Base-by-base conservation (phyloP, 2,329 filamentous ascomycete genomes). In the Fusarium robinianum region DNA sequence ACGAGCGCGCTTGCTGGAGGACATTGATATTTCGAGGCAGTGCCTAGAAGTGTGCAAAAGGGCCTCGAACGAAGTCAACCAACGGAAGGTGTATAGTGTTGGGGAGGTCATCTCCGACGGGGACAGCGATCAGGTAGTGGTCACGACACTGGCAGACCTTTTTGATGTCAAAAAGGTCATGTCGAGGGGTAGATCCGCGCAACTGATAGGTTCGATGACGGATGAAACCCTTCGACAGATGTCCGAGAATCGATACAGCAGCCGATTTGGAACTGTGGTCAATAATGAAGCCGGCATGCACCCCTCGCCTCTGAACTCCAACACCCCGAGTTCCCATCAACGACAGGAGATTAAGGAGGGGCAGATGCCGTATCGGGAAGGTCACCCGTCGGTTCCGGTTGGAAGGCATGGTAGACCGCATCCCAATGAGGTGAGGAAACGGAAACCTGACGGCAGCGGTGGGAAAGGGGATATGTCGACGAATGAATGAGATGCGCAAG, bases 101-200 rank as follows among this genome's bases (percentile, higher is more conserved):
- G 65, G 66, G 9, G 68, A 72, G 55, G 58, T 63, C 8, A 46
- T 67, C 60, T 66, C 65, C 31, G 65, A 71, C 30, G 61, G 49
- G 16, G 60, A 70, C 37, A 68, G 66, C 49, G 65, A 71, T 57
- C 67, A 71, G 59, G 60, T 72, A 19, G 64, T 73, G 43, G 61
- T 73, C 42, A 71, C 62, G 43, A 72, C 68, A 47, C 51, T 70
- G 45, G 68, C 67, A 25, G 69, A 71, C 62, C 58, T 72, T 37
- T 72, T 73, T 42, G 60, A 71, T 49, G 57, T 72, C 37, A 64
- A 57, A 45, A 71, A 67, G 55, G 67, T 63, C 23, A 34, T 55
- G 38, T 64, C 68, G 5, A 67, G 53, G 46, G 58, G 48, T 18
- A 63, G 61, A 17, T 69, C 68, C 31, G 60, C 62, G 24, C 64